Conservation (phyloP, 1,284 basidiomycete genomes). For the Bjerkandera adusta region DNA sequence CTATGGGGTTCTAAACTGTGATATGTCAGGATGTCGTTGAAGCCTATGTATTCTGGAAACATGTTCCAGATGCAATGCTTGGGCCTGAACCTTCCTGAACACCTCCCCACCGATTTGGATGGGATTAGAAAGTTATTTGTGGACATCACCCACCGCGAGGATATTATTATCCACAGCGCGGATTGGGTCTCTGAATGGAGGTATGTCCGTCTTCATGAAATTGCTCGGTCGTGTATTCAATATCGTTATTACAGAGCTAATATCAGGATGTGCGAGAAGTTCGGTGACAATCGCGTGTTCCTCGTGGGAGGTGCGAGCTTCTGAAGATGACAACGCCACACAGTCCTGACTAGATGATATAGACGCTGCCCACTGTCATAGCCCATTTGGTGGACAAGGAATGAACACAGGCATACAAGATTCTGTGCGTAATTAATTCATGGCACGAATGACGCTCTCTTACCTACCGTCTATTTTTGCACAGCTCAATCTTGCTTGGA, state of each 20-base stretch:
- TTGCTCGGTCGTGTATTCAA: background rate
- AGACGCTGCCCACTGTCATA: constrained; percentile 19
- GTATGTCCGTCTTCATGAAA: constrained; percentile 6
- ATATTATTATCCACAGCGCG: constrained; percentile 11
- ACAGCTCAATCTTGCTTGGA: constrained; percentile 28
- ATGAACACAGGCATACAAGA: constrained; percentile 17
- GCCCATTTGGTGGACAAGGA: constrained; percentile 19
- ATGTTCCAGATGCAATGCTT: constrained; percentile 15
- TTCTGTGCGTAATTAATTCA: constrained; percentile 8
- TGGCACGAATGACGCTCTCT: background rate
- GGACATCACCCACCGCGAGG: constrained; percentile 9
- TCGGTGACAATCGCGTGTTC: constrained; percentile 20
- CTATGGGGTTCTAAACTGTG: too few relatives aligned
- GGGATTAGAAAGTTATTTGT: constrained; percentile 13
- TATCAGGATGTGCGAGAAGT: constrained; percentile 22
- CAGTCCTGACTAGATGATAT: background rate
- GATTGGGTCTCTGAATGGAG: constrained; percentile 17
- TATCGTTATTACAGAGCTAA: constrained; percentile 18
- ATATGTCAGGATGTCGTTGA: constrained; percentile 12
- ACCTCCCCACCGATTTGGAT: constrained; percentile 10
- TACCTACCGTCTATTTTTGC: background rate
- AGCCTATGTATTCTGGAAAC: constrained; percentile 13
- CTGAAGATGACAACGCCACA: background rate
- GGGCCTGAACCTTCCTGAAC: constrained; percentile 13
- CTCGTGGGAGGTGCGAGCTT: constrained; percentile 20